Evolutionary conservation across 164 flowering plant genomes (phyloP).

Genomic region (Platanus orientalis): DNA sequence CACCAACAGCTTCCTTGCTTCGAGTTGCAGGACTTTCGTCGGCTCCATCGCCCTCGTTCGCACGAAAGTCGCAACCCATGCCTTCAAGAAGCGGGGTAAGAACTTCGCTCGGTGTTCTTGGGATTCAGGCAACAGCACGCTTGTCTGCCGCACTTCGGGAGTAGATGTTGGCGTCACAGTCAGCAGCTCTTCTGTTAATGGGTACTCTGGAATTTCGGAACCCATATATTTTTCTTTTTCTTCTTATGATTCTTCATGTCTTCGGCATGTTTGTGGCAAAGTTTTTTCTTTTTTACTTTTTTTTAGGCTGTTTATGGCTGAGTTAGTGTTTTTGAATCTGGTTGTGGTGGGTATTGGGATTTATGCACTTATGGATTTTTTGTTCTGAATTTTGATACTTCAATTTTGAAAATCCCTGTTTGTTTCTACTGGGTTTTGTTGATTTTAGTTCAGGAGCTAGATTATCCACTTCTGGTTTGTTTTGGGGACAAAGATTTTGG

Average conservation of each 20-base stretch:
- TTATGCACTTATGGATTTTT: neutral
- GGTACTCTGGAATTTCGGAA: slow-evolving; percentile 14
- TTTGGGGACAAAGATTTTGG: neutral
- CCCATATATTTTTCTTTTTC: neutral
- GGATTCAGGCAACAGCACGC: slow-evolving; percentile 7
- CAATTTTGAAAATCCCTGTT: neutral
- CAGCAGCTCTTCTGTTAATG: slow-evolving; percentile 18
- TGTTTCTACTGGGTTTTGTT: neutral
- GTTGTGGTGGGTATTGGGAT: neutral
- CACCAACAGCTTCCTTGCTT: slow-evolving; percentile 14
- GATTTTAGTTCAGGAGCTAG: slow-evolving; percentile 4
- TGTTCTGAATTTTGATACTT: neutral
- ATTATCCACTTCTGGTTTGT: neutral
- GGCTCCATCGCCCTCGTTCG: slow-evolving; percentile 26
- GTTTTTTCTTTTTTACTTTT: neutral
- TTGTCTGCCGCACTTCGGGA: slow-evolving; percentile 13
- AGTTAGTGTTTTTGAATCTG: neutral
- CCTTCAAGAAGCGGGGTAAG: slow-evolving; percentile 8
- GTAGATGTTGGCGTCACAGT: slow-evolving; percentile 11
- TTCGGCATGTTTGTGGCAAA: neutral
- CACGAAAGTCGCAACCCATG: slow-evolving; percentile 25
- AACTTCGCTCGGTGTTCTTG: slow-evolving; percentile 9
- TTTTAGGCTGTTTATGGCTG: too few species aligned
- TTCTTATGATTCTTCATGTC: neutral
- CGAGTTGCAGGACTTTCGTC: slow-evolving; percentile 22